phyloP scores from a whole-genome alignment of 495 filamentous ascomycete genomes.

The Xylaria scruposa region DNA sequence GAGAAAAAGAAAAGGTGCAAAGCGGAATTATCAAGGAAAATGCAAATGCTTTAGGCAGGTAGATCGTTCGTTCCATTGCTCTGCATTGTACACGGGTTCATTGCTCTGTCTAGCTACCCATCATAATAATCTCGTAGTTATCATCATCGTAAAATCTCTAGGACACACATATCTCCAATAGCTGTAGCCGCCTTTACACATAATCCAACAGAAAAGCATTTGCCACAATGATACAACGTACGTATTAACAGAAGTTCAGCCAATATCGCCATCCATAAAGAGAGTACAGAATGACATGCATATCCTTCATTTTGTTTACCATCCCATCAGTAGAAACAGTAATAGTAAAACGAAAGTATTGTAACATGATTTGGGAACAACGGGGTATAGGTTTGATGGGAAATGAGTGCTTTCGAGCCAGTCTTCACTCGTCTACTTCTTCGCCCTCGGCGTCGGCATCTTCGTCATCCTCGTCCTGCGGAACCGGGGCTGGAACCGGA shows the following conservation, averaged over 20 bases:
- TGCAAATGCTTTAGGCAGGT: not conserved
- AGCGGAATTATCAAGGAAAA: not conserved
- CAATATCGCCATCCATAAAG: not conserved
- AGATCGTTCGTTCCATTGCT: not conserved
- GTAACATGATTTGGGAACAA: slow-evolving; percentile 1
- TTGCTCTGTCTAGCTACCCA: slow-evolving; percentile 9
- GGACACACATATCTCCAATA: not conserved
- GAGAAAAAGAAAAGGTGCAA: not conserved
- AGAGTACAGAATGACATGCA: not conserved
- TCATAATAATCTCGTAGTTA: slow-evolving; percentile 14
- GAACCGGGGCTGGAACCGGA: not conserved
- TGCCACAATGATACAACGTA: slow-evolving; percentile 14
- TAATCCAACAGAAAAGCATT: not conserved
- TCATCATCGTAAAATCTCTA: slow-evolving; percentile 14
- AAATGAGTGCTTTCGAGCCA: not conserved
- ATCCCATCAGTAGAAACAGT: slow-evolving; percentile 13
- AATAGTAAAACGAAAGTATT: slow-evolving; percentile 18
- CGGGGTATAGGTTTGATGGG: slow-evolving; percentile 2
- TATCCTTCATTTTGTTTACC: slow-evolving; percentile 15
- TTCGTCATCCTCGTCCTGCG: slow-evolving; percentile 32
- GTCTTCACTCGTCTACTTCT: slow-evolving; percentile 35
- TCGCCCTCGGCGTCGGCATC: slow-evolving; percentile 43
- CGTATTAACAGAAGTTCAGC: not conserved
- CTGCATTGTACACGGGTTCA: not conserved
- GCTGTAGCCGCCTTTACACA: not conserved